Base-by-base conservation (phyloP, 331 rosid genomes). In the Rosa hybrid region DNA sequence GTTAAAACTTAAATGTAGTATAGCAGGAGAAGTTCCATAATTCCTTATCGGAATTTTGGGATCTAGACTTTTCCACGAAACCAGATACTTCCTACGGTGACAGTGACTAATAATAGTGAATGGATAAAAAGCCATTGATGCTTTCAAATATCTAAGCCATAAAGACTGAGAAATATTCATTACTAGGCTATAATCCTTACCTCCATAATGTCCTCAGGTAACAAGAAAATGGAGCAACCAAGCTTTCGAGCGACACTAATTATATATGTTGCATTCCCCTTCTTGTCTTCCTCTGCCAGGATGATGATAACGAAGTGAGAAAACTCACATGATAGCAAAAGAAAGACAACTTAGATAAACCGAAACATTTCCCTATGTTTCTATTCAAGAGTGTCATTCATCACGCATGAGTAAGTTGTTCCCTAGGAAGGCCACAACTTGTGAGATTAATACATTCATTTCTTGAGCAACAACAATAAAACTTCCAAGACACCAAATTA, bases 191-290 rank as follows among this genome's bases (percentile, higher is more conserved):
- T 23, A 11, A 45, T 71, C 48, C 71, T 83, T 82, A 93, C 99
- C 96, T 92, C 97, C 2, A 96, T 87, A 41, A 96, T 96, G 83
- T 96, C 99, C 84, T 96, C 99, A 16, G 99, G 98, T 81, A 96
- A 88, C 87, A 96, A 88, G 91, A 88, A 96, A 75, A 96, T 90
- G 87, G 99, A 93, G 86, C 99, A 96, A 65, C 99, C 99, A n/a
- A 96, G 98, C 87, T 93, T 96, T 78, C 99, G 90, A 56, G 99
- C 99, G n/a, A 96, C 97, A 80, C 99, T 96, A 88, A 96, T 92
- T 78, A 93, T 96, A 83, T 96, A 96, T 25, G 98, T 96, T 63
- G 99, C 94, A 84, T 96, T 96, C 89, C 88, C 16, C 87, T 91
- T 93, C 92, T 88, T 93, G 78, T 96, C 99, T 86, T 96, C 98